A percentile compares a stretch with the other conserved stretches of the same genome.
Conservation (phyloP, 306 rosid species). For the Dalbergia cochinchinensis region DNA sequence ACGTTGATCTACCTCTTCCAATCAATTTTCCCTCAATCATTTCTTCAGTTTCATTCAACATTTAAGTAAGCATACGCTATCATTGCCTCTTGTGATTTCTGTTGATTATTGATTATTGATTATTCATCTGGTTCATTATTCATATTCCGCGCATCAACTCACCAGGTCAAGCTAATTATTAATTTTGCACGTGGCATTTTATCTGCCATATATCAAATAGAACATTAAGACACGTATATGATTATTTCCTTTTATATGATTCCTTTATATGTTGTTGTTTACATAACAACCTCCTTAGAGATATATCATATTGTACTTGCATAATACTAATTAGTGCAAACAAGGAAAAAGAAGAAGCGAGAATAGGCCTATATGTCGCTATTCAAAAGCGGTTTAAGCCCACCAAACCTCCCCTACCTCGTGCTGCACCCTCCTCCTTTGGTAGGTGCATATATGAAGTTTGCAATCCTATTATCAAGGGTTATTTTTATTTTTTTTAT, state of each 20-base stretch:
- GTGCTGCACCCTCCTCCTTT: neutral
- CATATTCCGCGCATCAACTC: neutral
- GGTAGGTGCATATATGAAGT: neutral
- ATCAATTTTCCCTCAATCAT: too few species aligned
- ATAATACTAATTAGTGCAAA: neutral
- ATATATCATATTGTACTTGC: neutral
- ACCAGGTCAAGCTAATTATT: neutral
- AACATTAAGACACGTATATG: neutral
- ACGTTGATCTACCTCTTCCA: too few species aligned
- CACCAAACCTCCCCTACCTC: neutral
- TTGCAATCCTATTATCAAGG: neutral
- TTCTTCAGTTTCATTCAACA: too few species aligned
- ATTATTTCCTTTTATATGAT: neutral
- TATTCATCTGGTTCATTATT: neutral
- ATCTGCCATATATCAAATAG: neutral
- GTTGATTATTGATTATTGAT: neutral
- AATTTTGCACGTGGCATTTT: neutral
- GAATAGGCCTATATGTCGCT: neutral
- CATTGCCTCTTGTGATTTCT: too few species aligned
- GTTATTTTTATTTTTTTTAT: neutral
- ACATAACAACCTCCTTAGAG: neutral
- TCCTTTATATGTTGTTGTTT: neutral
- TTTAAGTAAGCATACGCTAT: too few species aligned
- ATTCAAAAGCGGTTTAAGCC: neutral
- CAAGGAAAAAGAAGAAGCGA: too few species aligned